Conservation (phyloP, 177 flowering plant genomes). For the Viscum album region DNA sequence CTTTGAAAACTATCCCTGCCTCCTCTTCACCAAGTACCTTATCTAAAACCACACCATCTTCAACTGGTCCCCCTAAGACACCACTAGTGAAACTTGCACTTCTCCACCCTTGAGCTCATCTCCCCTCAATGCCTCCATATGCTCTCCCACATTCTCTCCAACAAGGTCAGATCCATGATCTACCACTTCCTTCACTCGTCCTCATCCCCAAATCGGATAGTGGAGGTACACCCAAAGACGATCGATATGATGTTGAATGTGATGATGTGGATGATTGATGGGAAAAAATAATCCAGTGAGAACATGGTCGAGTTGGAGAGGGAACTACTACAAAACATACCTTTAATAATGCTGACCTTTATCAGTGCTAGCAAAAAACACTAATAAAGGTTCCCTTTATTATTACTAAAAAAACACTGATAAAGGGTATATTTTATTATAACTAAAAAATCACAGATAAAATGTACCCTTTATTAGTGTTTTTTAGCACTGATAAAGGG, state of each 20-base stretch:
- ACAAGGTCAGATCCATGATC: not conserved
- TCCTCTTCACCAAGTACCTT: not conserved
- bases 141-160: not conserved
- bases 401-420: no score
- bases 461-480: no score
- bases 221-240: not conserved
- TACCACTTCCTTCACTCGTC: not conserved
- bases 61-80: not conserved
- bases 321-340: no score
- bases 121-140: not conserved
- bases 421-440: no score
- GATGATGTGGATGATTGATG: not conserved
- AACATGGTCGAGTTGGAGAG: not conserved
- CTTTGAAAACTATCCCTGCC: not conserved
- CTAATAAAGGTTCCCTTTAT: no score
- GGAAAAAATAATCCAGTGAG: not conserved
- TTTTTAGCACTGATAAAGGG: no score
- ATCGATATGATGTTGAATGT: not conserved
- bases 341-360: no score
- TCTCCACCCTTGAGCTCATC: not conserved
- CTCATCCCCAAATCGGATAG: no score
- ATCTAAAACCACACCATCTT: not conserved
- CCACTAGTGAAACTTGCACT: not conserved
- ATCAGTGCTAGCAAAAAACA: no score
- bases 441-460: no score